phyloP scores from a whole-genome alignment of 768 basidiomycete species.

The Lentinula aciculospora region DNA sequence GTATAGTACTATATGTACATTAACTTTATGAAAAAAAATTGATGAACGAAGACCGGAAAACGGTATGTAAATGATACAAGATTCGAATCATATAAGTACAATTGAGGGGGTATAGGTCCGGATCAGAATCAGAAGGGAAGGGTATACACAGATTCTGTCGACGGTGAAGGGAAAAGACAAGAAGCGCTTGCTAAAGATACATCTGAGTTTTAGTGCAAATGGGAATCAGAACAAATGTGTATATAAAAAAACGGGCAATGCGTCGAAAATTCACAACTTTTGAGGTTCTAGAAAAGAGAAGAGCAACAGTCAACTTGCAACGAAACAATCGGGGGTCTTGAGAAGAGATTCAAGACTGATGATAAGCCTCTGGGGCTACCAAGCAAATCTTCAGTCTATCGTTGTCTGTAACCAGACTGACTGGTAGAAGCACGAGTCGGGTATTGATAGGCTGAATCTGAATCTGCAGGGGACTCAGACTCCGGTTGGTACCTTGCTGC shows the following conservation, averaged over 20 bases:
- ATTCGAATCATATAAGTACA: not conserved
- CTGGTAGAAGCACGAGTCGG: not conserved
- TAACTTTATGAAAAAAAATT: not conserved
- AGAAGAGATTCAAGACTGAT: not conserved
- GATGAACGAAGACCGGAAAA: not conserved
- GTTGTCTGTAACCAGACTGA: conserved; percentile 3
- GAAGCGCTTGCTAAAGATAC: not conserved
- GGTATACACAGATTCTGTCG: conserved; percentile 6
- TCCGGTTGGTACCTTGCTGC: not conserved
- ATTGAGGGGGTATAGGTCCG: conserved; percentile 1
- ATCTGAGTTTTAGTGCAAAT: not conserved
- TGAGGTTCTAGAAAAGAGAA: not conserved
- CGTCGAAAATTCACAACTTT: not conserved
- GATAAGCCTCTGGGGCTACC: not conserved
- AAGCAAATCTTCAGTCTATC: not conserved
- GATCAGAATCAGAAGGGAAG: conserved; percentile 4
- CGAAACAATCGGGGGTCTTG: not conserved
- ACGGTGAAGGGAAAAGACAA: not conserved
- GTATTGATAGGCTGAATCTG: not conserved
- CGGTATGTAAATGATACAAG: not conserved
- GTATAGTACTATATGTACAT: not conserved
- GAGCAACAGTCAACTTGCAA: not conserved
- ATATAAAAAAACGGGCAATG: not conserved
- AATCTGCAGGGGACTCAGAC: not conserved
- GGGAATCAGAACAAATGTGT: not conserved